phyloP scores from a whole-genome alignment of 305 asterid genomes.

The Fraxinus sp. region DNA sequence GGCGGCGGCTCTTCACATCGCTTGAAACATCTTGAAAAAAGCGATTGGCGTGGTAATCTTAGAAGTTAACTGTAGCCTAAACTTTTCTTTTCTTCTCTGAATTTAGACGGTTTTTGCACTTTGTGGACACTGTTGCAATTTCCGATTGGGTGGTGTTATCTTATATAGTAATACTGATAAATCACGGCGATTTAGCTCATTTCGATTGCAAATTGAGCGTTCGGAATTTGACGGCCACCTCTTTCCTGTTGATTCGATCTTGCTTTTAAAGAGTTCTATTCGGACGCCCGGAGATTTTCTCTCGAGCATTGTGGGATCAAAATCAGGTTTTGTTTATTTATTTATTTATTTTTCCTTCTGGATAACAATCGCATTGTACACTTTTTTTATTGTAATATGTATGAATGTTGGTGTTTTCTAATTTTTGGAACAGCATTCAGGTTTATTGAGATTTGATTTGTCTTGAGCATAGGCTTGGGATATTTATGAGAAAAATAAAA shows the following conservation, averaged over 20 bases:
- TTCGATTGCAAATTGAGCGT: conserved; percentile 22
- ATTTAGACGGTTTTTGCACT: conserved; percentile 11
- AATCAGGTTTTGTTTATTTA: neutral
- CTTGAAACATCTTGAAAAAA: conserved; percentile 35
- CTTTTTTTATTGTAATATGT: neutral
- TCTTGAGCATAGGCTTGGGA: neutral
- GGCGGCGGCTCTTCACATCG: conserved; percentile 42
- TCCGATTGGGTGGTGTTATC: conserved; percentile 25
- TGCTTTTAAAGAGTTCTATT: neutral
- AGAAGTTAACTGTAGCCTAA: conserved; percentile 34
- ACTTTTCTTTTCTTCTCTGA: neutral
- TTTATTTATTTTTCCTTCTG: neutral
- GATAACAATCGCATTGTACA: neutral
- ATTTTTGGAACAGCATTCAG: neutral
- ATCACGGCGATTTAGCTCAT: conserved; percentile 15
- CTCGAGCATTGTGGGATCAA: neutral
- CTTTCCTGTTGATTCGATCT: conserved; percentile 19
- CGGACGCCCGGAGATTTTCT: neutral
- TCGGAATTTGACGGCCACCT: conserved; percentile 20
- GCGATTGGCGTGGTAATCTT: conserved; percentile 46
- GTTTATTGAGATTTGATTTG: neutral
- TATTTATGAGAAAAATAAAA: neutral
- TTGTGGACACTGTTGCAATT: conserved; percentile 12
- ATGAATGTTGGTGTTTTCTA: neutral
- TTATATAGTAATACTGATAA: conserved; percentile 16